Percentiles rank a stretch among this genome's conserved stretches.
Evolutionary conservation across 2,329 filamentous ascomycete species (phyloP).

Genomic region (Tolypocladium album): DNA sequence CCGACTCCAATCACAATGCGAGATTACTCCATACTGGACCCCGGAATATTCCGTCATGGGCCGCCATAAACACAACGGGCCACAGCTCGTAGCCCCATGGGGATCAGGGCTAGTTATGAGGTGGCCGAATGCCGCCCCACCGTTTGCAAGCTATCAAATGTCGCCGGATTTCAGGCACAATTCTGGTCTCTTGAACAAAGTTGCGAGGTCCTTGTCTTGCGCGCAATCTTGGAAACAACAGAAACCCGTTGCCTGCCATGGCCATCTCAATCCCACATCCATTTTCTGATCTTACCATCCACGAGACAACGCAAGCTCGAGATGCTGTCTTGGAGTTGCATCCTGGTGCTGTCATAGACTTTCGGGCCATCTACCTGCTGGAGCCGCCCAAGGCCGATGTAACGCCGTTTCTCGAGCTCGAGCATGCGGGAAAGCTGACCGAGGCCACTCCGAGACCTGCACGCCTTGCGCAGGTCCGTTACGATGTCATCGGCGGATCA

Average conservation of each 20-base stretch:
- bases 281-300: conserved; percentile 15
- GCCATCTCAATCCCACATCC: conserved; percentile 16
- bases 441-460: conserved; percentile 14
- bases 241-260: not conserved
- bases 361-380: conserved; percentile 37
- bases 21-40: not conserved
- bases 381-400: conserved; percentile 40
- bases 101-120: not conserved
- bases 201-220: not conserved
- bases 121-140: not conserved
- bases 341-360: conserved; percentile 23
- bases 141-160: not conserved
- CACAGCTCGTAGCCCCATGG: not conserved
- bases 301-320: conserved; percentile 22
- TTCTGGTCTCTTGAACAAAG: not conserved
- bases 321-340: conserved; percentile 18
- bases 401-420: conserved; percentile 30
- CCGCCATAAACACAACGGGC: not conserved
- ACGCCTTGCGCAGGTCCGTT: conserved; percentile 31
- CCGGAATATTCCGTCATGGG: not conserved
- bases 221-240: not conserved
- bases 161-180: not conserved
- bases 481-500: conserved; percentile 19
- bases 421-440: conserved; percentile 24
- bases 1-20: not conserved